Evolutionary conservation across 2,329 filamentous ascomycete genomes (phyloP), one percentile per base, ranked within the genome.

Genomic region (Ophiostoma perfectum): DNA sequence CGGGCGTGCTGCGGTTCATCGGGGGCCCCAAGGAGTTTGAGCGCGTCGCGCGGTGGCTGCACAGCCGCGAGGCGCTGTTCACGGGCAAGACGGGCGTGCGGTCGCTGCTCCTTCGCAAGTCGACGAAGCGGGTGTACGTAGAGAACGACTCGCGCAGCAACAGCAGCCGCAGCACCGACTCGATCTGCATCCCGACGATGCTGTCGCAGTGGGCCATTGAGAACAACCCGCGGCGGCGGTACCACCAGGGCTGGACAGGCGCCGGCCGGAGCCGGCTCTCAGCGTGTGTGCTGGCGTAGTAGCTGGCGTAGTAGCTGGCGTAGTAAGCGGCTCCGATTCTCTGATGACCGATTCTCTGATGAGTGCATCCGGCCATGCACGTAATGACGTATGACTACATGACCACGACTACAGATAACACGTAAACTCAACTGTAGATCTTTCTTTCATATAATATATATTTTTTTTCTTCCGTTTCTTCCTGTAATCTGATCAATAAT

Each of bases 261-360:
- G 66, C 68, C 2, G 68, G 68, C 3, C 65, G 44, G 7, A 71
- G 70, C 45, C 49, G 42, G n/a, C 67, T 71, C n/a, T 67, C 68
- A 8, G 1, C n/a, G 5, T 42, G 11, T 7, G 44, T 38, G 36
- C 8, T 64, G 38, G 55, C 55, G 2, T 64, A 63, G 7, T 7
- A 63, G 38, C 27, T 27, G 27, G 27, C 27, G 27, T 27, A 36
- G 52, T 36, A 58, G 49, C 27, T 27, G 27, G 27, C 27, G 27
- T 27, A 27, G 27, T 27, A 27, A 27, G 27, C 27, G 27, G 27
- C 27, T 27, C 27, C 27, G 27, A 27, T 27, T 27, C 27, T 27
- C 27, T 2, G 27, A 27, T 27, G 27, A 27, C 27, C 27, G 27
- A 27, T 27, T 27, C 27, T 27, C 27, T 2, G 27, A 27, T 27